Percentiles rank a stretch among this genome's conserved stretches.
Conservation (phyloP, 768 basidiomycete species). For the Tremella mesenterica region DNA sequence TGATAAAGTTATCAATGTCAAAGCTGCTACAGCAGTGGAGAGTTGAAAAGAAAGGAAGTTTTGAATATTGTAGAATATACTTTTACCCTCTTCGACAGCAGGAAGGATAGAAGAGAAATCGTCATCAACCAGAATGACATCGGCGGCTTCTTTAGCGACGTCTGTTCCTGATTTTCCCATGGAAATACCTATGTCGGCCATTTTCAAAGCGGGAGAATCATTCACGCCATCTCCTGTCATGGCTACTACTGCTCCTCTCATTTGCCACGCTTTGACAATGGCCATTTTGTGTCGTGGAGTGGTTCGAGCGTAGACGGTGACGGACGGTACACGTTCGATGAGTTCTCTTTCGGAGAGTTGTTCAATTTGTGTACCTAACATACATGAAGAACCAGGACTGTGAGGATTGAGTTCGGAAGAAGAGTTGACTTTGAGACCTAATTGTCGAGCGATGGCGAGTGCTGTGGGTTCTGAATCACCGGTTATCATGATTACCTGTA, state of each 20-base stretch:
- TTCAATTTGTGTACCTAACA: constrained; percentile 80
- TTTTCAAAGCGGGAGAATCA: constrained; percentile 91
- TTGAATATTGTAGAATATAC: constrained; percentile 97
- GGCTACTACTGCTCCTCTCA: constrained; percentile 78
- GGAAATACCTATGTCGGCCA: constrained; percentile 94
- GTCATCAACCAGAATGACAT: constrained; percentile 93
- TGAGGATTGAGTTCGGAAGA: constrained; percentile 12
- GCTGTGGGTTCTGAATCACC: constrained; percentile 91
- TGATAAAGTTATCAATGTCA: constrained; percentile 88
- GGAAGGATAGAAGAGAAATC: constrained; percentile 91
- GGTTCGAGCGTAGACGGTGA: constrained; percentile 88
- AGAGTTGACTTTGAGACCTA: constrained; percentile 65
- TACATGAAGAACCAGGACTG: constrained; percentile 44
- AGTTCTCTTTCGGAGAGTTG: constrained; percentile 70
- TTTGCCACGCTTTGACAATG: constrained; percentile 88
- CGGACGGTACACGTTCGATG: constrained; percentile 66
- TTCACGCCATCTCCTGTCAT: constrained; percentile 99
- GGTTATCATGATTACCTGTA: constrained; percentile 98
- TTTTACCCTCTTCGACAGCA: constrained; percentile 92
- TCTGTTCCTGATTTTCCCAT: constrained; percentile 99
- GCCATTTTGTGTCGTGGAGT: constrained; percentile 97
- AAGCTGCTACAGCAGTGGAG: constrained; percentile 90
- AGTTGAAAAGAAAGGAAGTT: constrained; percentile 96
- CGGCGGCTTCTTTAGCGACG: constrained; percentile 95
- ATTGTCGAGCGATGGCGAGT: constrained; percentile 70